phyloP scores from a whole-genome alignment of 352 stramenopile species.

The Globisporangium alternatum region DNA sequence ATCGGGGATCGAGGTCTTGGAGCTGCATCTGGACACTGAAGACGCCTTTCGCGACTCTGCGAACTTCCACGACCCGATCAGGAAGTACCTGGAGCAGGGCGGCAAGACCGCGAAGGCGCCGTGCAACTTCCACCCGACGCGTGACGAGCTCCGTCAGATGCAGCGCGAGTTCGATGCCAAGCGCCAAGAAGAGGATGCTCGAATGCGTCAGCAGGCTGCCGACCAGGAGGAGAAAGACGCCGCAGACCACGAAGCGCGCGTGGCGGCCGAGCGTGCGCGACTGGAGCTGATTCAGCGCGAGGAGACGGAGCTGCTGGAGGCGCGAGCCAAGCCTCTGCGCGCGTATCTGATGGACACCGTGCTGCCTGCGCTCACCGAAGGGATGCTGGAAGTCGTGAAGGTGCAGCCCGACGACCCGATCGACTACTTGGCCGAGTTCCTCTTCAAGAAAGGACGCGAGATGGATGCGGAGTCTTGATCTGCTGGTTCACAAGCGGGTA shows the following conservation, averaged over 20 bases:
- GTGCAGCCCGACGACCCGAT: slow-evolving; percentile 84
- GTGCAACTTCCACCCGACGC: slow-evolving; percentile 83
- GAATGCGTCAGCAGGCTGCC: slow-evolving; percentile 27
- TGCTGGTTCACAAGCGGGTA: background rate
- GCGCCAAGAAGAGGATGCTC: slow-evolving; percentile 40
- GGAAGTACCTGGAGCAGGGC: slow-evolving; percentile 76
- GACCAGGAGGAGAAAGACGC: slow-evolving; percentile 61
- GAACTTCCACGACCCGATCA: slow-evolving; percentile 42
- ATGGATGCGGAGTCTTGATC: slow-evolving; percentile 27
- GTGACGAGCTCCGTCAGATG: slow-evolving; percentile 51
- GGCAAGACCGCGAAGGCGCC: slow-evolving; percentile 39
- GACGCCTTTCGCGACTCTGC: slow-evolving; percentile 39
- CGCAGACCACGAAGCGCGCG: slow-evolving; percentile 33
- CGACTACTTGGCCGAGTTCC: slow-evolving; percentile 85
- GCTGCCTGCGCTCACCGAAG: slow-evolving; percentile 78
- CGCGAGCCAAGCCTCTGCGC: slow-evolving; percentile 72
- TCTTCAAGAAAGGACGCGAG: slow-evolving; percentile 77
- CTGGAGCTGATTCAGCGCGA: slow-evolving; percentile 75
- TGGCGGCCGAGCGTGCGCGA: slow-evolving; percentile 54
- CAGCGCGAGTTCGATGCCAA: slow-evolving; percentile 43
- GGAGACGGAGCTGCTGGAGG: slow-evolving; percentile 77
- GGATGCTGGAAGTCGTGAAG: slow-evolving; percentile 87
- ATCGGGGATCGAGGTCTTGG: slow-evolving; percentile 61
- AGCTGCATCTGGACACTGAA: slow-evolving; percentile 50
- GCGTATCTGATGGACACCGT: slow-evolving; percentile 86